Evolutionary conservation across 73 alveolate genomes (phyloP).

Genomic region (Symbiodinium pilosum): DNA sequence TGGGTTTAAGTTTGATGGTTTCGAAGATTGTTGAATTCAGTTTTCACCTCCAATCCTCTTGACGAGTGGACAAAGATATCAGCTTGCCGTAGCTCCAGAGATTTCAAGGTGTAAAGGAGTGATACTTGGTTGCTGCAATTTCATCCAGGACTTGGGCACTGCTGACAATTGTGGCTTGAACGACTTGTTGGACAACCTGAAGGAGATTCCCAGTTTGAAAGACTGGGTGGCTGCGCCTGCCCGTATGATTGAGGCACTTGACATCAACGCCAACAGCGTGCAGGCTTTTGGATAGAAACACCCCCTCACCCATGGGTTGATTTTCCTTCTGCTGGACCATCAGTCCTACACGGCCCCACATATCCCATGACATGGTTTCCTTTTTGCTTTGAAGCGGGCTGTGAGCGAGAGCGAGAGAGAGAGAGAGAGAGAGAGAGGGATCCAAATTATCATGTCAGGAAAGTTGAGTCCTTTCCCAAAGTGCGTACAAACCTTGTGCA

Average conservation of each 20-base stretch:
- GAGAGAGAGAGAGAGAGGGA: too few species aligned
- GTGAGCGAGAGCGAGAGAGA: background rate
- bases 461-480: background rate
- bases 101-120: background rate
- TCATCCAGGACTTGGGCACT: slow-evolving; percentile 17
- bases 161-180: background rate
- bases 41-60: background rate
- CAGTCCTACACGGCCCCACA: background rate
- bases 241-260: background rate
- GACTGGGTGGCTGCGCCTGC: slow-evolving; percentile 1
- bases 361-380: background rate
- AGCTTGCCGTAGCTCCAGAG: background rate
- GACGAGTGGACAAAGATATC: background rate
- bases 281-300: slow-evolving; percentile 8
- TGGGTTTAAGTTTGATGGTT: background rate
- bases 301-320: background rate
- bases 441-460: background rate
- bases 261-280: slow-evolving; percentile 25
- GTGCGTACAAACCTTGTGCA: background rate
- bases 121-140: background rate
- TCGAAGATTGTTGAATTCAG: background rate
- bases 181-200: slow-evolving; percentile 13
- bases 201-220: slow-evolving; percentile 5
- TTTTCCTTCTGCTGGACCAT: background rate
- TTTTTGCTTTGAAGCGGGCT: background rate